A percentile compares a stretch with the other conserved stretches of the same genome.
These are phyloP conservation scores for Citrus hindsii DNA, from an alignment of 345 rosid genomes.

Conservation along the genomic window DNA sequence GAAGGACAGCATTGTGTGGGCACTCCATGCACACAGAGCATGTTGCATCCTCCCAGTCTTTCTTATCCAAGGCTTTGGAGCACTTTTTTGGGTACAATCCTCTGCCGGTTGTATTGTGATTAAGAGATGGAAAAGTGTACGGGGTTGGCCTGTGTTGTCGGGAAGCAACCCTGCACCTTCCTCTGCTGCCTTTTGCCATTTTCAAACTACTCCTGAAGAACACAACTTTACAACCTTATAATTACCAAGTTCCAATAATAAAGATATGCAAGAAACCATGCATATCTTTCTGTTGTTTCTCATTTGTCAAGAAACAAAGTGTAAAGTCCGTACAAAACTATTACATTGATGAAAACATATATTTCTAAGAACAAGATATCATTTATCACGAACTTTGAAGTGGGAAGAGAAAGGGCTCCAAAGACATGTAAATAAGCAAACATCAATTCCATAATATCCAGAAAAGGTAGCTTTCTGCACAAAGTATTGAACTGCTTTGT, in stretches of 20 bases:
- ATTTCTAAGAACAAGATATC: background rate
- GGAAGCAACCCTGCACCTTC: conserved; percentile 48
- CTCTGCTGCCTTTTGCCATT: conserved; percentile 73
- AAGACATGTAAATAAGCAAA: background rate
- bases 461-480: background rate
- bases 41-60: conserved; percentile 81
- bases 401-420: background rate
- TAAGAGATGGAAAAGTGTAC: conserved; percentile 38
- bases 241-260: background rate
- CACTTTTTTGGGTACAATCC: conserved; percentile 39
- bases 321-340: too few species aligned
- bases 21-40: conserved; percentile 98
- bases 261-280: background rate
- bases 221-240: background rate
- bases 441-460: background rate
- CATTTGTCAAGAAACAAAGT: background rate
- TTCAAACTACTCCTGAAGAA: conserved; percentile 12
- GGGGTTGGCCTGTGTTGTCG: conserved; percentile 52
- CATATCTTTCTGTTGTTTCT: background rate
- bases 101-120: conserved; percentile 24
- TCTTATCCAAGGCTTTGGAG: conserved; percentile 51
- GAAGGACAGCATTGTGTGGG: conserved; percentile 97
- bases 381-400: background rate
- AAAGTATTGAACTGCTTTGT: background rate
- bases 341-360: too few species aligned